Evolutionary conservation across 768 basidiomycete species (phyloP), one percentile per base, ranked within the genome.

Genomic region (Krasilnikovozyma curviuscula): DNA sequence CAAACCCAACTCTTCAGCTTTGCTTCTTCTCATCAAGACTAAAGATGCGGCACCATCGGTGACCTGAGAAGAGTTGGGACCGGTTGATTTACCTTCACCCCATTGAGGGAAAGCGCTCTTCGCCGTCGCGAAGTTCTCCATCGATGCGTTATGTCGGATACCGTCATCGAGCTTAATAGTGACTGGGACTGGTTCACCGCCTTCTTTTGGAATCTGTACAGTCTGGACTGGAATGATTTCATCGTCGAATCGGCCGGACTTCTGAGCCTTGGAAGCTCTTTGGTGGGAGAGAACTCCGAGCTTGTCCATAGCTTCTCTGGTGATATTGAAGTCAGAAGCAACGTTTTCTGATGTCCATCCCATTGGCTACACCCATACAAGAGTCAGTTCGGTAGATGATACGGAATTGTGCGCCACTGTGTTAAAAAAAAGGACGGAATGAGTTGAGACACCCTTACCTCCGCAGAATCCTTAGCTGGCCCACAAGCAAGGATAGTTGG

Each of bases 271-370:
- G 64, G 83, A 81, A 21, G 83, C 83, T 16, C 76, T 77, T 55
- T 79, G 78, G 62, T 79, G 83, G 0, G 83, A 86, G 23, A 60
- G 54, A 25, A 40, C 23, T n/a, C 52, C 78, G 57, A 75, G 78
- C 30, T 67, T 69, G 59, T 86, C 83, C 70, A 83, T 81, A 48
- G 78, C 73, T 43, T 80, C 74, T 30, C 83, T 71, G 40, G 78
- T 71, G 49, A 86, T 67, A 49, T 73, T 64, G 63, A 75, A 84
- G 35, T 84, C 80, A 28, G 66, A 64, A 0, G 83, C 83, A 28
- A 86, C 80, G 53, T 83, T 86, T 64, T 86, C 83, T 55, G 77
- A 78, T 6, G 83, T 83, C 83, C 83, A 84, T 7, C 83, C 83
- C 83, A 85, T 86, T 28, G 79, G 79, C 59, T 75, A 67, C 14